Percentiles rank a stretch among this genome's conserved stretches.
phyloP scores from a whole-genome alignment of 2,329 filamentous ascomycete genomes.

The Cladosporium austrohemisphaericum region DNA sequence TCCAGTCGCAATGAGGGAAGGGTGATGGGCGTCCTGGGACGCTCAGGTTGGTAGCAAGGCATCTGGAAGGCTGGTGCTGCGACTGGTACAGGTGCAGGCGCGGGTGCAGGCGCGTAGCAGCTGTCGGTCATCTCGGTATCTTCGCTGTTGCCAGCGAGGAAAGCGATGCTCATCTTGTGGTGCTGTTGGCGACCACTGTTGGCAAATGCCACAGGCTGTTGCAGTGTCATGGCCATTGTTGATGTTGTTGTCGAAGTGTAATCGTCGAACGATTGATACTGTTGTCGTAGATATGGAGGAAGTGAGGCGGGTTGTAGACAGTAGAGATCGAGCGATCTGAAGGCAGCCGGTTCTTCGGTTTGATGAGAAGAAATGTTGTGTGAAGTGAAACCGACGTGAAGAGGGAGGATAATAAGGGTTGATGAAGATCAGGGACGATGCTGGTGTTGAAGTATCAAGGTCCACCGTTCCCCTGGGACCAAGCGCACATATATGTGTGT shows the following conservation, averaged over 20 bases:
- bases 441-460: constrained; percentile 12
- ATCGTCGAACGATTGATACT: neutral
- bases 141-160: constrained; percentile 4
- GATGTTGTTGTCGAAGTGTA: neutral
- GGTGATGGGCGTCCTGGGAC: constrained; percentile 9
- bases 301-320: neutral
- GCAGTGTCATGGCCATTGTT: constrained; percentile 13
- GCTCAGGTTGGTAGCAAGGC: constrained; percentile 11
- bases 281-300: neutral
- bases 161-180: constrained; percentile 15
- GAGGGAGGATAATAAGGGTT: constrained; percentile 14
- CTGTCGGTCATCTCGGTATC: constrained; percentile 13
- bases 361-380: constrained; percentile 13
- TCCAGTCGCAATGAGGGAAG: constrained; percentile 10
- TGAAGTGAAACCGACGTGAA: constrained; percentile 15
- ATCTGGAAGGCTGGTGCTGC: constrained; percentile 9
- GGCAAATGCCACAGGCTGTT: constrained; percentile 10
- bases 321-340: constrained; percentile 14
- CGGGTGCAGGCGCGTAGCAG: constrained; percentile 1
- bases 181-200: constrained; percentile 9
- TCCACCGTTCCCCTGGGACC: constrained; percentile 14
- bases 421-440: constrained; percentile 14
- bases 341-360: constrained; percentile 11
- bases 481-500: constrained; percentile 14
- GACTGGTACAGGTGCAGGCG: neutral